Evolutionary conservation across 768 basidiomycete species (phyloP).

Genomic region (Crucibulum laeve): DNA sequence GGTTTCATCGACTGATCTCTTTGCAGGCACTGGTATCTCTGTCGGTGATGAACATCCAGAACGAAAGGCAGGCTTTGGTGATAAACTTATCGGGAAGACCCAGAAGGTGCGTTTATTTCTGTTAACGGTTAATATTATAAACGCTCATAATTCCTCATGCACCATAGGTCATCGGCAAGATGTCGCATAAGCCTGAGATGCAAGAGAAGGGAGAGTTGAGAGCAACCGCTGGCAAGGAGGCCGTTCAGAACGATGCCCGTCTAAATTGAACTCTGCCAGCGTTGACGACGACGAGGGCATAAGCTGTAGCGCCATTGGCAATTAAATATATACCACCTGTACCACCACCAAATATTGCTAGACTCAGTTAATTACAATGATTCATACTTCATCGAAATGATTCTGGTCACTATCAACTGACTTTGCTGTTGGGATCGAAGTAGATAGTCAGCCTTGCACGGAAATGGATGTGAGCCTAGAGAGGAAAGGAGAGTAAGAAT

Average conservation of each 20-base stretch:
- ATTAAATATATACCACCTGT: too few relatives aligned
- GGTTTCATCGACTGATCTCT: neutral
- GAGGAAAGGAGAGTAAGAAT: too few relatives aligned
- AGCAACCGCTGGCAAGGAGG: constrained; percentile 47
- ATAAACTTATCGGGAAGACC: constrained; percentile 56
- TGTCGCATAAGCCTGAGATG: constrained; percentile 39
- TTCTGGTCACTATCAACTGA: too few relatives aligned
- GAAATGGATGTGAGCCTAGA: too few relatives aligned
- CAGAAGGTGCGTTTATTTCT: constrained; percentile 37
- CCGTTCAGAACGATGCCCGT: constrained; percentile 32
- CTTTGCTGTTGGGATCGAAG: too few relatives aligned
- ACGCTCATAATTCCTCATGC: neutral
- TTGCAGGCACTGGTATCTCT: constrained; percentile 31
- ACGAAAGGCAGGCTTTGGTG: constrained; percentile 38
- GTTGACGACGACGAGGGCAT: too few relatives aligned
- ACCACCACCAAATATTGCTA: too few relatives aligned
- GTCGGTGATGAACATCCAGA: constrained; percentile 26
- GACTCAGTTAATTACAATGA: too few relatives aligned
- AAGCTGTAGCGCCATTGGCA: too few relatives aligned
- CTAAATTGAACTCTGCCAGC: constrained; percentile 13
- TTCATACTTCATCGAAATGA: too few relatives aligned
- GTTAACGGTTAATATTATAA: neutral
- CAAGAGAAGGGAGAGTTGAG: constrained; percentile 57
- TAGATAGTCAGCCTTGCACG: too few relatives aligned
- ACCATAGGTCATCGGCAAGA: constrained; percentile 45